phyloP scores from a whole-genome alignment of 2,329 filamentous ascomycete species.

The Grosmannia serpens region DNA sequence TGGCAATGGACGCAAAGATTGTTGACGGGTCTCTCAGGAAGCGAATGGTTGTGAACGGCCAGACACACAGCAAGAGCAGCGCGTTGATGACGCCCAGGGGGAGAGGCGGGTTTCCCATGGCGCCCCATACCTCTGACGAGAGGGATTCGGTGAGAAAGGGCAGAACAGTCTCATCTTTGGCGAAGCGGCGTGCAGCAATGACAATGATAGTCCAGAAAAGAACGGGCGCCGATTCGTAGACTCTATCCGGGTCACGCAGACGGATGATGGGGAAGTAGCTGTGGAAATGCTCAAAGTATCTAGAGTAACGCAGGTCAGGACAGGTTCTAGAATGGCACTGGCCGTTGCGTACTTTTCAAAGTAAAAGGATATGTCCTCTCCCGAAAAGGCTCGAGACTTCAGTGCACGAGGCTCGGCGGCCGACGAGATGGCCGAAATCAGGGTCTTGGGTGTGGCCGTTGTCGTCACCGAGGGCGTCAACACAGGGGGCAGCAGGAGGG shows the following conservation, averaged over 20 bases:
- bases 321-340: not conserved
- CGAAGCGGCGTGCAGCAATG: conserved; percentile 37
- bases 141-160: conserved; percentile 35
- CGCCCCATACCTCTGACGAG: conserved; percentile 31
- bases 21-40: conserved; percentile 39
- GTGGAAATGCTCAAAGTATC: conserved; percentile 41
- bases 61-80: conserved; percentile 37
- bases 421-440: not conserved
- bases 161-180: conserved; percentile 29
- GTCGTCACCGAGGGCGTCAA: conserved; percentile 12
- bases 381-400: conserved; percentile 34
- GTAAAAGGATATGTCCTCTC: conserved; percentile 43
- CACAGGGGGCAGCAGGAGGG: conserved; percentile 10
- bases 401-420: conserved; percentile 29
- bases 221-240: conserved; percentile 33
- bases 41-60: conserved; percentile 39
- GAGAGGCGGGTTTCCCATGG: conserved; percentile 30
- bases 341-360: conserved; percentile 33
- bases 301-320: conserved; percentile 12
- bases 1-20: conserved; percentile 32
- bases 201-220: conserved; percentile 46
- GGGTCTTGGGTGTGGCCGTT: conserved; percentile 11
- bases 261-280: conserved; percentile 40
- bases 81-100: conserved; percentile 38
- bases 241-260: conserved; percentile 36